Evolutionary conservation across 768 basidiomycete species (phyloP), one percentile per base, ranked within the genome.

Genomic region (Inosperma sp.): DNA sequence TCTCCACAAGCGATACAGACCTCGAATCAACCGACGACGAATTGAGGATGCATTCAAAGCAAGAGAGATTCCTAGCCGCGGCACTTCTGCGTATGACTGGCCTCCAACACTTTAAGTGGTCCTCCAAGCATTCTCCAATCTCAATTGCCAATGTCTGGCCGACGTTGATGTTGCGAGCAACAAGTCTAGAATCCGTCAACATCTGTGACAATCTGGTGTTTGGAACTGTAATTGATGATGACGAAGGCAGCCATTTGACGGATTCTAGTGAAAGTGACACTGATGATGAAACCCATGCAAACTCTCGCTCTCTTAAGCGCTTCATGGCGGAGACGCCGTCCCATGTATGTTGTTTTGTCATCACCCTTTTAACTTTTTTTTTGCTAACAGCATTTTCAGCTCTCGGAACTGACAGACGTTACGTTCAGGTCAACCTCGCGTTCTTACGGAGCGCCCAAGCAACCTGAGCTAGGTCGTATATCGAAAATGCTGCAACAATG

Each of bases 11-110:
- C 1, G 82, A 83, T 36, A 82, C 82, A 4, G 81, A 82, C 51
- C 52, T 81, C 52, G 82, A 84, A 55, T 78, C 75, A 0, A 79
- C 80, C 5, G 80, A 82, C 51, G 80, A 83, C 59, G 81, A 81
- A 59, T 67, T 83, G 8, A 68, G 68, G 0, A 64, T 82, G 57
- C 82, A 84, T 55, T 69, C 67, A 26, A 84, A 82, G 61, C 83
- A 83, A 53, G 81, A 82, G 57, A 66, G 73, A 19, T 77, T 72
- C 53, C 65, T 85, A 21, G 56, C 75, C 17, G 62, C 72, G 2
- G 82, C 81, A 1, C 60, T 86, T n/a, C 54, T 65, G 25, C 71
- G 72, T 57, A 82, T 83, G 81, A 65, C 75, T 1, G 68, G 72
- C 3, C 68, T 86, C 22, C 54, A 60, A 19, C 69, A 72, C 25